Conservation (phyloP, 2,329 filamentous ascomycete genomes). For the Pseudogymnoascus sp. region DNA sequence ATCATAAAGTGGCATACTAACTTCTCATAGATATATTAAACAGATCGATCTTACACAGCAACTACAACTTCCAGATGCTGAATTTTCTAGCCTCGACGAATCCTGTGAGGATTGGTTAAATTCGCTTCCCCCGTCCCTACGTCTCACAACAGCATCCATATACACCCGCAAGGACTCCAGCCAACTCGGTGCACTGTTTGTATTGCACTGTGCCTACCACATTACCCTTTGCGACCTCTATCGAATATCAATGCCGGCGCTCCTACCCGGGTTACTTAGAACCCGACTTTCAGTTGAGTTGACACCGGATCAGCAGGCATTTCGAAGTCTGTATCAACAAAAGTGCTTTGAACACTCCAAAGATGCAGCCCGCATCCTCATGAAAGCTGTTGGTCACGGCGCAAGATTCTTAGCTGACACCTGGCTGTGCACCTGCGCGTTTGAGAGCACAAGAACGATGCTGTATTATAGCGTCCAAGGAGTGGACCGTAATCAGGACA, state of each 20-base stretch:
- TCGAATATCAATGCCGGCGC: conserved; percentile 37
- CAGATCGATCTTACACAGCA: conserved; percentile 32
- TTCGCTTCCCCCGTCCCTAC: conserved; percentile 36
- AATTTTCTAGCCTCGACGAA: conserved; percentile 33
- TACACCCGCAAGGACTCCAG: conserved; percentile 39
- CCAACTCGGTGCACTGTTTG: conserved; percentile 36
- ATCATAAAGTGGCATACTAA: background rate
- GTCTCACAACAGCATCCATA: conserved; percentile 36
- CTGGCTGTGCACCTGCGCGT: conserved; percentile 37
- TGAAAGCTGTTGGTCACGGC: conserved; percentile 34
- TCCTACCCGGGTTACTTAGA: conserved; percentile 35
- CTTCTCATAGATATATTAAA: conserved; percentile 31
- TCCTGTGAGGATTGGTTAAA: conserved; percentile 34
- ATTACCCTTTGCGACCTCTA: conserved; percentile 38
- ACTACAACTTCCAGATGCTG: conserved; percentile 36
- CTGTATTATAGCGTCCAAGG: conserved; percentile 39
- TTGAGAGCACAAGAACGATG: conserved; percentile 40
- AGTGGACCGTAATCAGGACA: conserved; percentile 25
- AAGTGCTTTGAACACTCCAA: conserved; percentile 7
- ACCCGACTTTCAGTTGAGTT: conserved; percentile 33
- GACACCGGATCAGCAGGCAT: conserved; percentile 30
- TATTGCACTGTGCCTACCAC: conserved; percentile 40
- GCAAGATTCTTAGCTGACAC: conserved; percentile 35
- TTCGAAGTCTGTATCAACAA: conserved; percentile 19
- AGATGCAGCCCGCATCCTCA: conserved; percentile 29